Evolutionary conservation across 2,329 filamentous ascomycete genomes (phyloP), one percentile per base, ranked within the genome.

Genomic region (Fusarium irregulare): DNA sequence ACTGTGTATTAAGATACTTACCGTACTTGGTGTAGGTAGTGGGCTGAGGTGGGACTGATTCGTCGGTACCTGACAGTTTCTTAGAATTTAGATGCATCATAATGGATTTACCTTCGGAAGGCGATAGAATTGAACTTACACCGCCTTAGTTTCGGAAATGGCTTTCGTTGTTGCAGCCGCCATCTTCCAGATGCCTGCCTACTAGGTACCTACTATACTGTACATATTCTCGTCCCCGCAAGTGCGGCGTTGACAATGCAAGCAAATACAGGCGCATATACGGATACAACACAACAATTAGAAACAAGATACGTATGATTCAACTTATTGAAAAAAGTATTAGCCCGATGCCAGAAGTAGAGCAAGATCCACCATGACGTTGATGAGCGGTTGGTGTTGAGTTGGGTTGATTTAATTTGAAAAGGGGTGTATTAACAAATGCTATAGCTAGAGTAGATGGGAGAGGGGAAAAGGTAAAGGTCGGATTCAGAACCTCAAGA

Each of bases 1-100:
- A 75, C 73, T 72, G 70, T 75, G 72, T 44, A 25, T 40, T 9
- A 30, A 42, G 51, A 72, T 73, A 64, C 37, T 25, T 42, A 54
- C 41, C 50, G 18, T 28, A 45, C 57, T 25, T 63, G 42, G 32
- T 56, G 56, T 40, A 41, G 54, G 54, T 40, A 41, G 54, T 60
- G 64, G 64, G 67, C 67, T 68, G 63, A 71, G 64, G 63, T 58
- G 67, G 64, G 51, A 40, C 59, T 48, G n/a, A 55, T 68, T 53
- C 45, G 49, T 48, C 50, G 67, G 42, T 68, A 69, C 64, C 68
- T 71, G 50, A 51, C 42, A 51, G 48, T 49, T 23, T 57, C 49
- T 53, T 21, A 48, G 14, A 50, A 50, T 37, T 37, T 37, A 11
- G 49, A 56, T 56, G 71, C 51, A 59, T 53, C 40, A 58, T 64